Base-by-base conservation (phyloP, 306 rosid species). In the Corylus heterophylla region DNA sequence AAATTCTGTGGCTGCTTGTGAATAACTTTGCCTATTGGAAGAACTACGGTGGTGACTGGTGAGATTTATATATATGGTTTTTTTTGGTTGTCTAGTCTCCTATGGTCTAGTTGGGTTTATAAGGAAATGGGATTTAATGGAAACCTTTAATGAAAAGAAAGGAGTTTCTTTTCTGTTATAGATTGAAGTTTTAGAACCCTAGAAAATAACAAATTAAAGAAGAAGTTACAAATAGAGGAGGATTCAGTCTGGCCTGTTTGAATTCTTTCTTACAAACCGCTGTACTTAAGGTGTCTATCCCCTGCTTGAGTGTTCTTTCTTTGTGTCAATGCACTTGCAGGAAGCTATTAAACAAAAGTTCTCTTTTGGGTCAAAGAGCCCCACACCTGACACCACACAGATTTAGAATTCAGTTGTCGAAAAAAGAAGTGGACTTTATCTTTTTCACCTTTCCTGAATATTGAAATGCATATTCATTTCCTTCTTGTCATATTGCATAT, bases 1-100 rank as follows among this genome's bases (percentile, higher is more conserved):
- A 22, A 31, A 48, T 18, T 20, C 55, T 67, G 54, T 64, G 45
- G 66, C 55, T 76, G 20, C 76, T 61, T 25, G 54, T 58, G 44
- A 59, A 74, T 74, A 68, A 76, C 76, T 47, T 39, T 71, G 80
- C 81, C 82, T 79, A 64, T 78, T 81, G 79, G 69, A 64, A 61
- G 62, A 27, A 64, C 70, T 64, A 31, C 14, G 45, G 16, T 35
- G 44, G 44, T 39, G 39, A 35, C 39, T 63, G 70, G 70, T 13
- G 47, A 64, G 44, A 64, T 31, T 35, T 64, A 35, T 13, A 37
- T 64, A 47, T 14, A 3, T 39, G 4, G 0, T 39, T 39, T 39
- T 14, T 14, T 18, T 64, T 31, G 69, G 37, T 12, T 4, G 44
- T 63, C 69, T 13, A 62, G 2, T 62, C 69, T 63, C 31, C 45